Evolutionary conservation across 768 basidiomycete genomes (phyloP).

Genomic region (Boletus patriciae): DNA sequence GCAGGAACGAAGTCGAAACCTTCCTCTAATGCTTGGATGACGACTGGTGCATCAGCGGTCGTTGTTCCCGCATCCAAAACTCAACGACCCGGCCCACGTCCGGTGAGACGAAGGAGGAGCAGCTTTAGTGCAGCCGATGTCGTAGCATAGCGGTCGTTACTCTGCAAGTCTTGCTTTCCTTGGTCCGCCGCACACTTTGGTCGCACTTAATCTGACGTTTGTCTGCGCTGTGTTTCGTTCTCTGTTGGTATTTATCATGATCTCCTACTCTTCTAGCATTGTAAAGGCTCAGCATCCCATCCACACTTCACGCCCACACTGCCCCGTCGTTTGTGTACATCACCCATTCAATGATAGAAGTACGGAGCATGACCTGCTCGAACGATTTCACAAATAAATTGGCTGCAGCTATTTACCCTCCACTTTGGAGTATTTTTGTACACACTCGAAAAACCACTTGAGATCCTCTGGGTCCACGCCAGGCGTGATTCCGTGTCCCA

Average conservation of each 20-base stretch:
- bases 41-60: conserved; percentile 62
- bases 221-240: conserved; percentile 4
- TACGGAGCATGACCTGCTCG: conserved; percentile 5
- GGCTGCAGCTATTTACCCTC: background rate
- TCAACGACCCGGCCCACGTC: conserved; percentile 71
- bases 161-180: conserved; percentile 15
- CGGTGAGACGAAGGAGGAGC: conserved; percentile 72
- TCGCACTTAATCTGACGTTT: conserved; percentile 6
- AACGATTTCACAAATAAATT: background rate
- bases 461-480: conserved; percentile 93
- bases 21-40: conserved; percentile 71
- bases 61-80: conserved; percentile 72
- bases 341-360: conserved; percentile 11
- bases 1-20: conserved; percentile 37
- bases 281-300: conserved; percentile 32
- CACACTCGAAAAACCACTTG: conserved; percentile 86
- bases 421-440: conserved; percentile 71
- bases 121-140: conserved; percentile 89
- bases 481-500: conserved; percentile 97
- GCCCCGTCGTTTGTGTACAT: conserved; percentile 22
- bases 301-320: conserved; percentile 13
- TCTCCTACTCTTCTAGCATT: conserved; percentile 23
- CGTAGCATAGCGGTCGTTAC: conserved; percentile 53
- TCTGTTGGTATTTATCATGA: conserved; percentile 32
- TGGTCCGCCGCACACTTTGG: conserved; percentile 6